Evolutionary conservation across 106 monocot species (phyloP).

Genomic region (Dactylorhiza incarnata): DNA sequence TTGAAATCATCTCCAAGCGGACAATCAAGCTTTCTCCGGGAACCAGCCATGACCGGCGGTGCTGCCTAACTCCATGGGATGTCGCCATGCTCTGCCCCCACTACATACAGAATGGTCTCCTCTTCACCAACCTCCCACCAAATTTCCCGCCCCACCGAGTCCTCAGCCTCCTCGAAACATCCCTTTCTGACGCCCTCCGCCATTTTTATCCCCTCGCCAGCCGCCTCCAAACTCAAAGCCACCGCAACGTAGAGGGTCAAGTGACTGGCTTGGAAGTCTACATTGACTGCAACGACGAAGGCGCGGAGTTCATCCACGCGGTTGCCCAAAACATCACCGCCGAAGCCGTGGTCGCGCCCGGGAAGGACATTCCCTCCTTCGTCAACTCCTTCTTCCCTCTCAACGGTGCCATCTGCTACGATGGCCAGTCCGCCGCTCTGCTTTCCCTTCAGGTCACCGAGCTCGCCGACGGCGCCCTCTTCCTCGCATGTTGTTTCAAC

Average conservation of each 20-base stretch:
- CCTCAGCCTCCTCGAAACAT: constrained; percentile 29
- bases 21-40: no score
- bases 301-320: constrained; percentile 53
- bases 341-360: constrained; percentile 31
- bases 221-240: constrained; percentile 29
- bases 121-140: constrained; percentile 33
- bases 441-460: constrained; percentile 62
- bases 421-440: constrained; percentile 46
- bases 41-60: no score
- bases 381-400: constrained; percentile 41
- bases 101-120: constrained; percentile 75
- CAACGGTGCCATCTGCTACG: constrained; percentile 36
- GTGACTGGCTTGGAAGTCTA: constrained; percentile 18
- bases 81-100: constrained; percentile 27
- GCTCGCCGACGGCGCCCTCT: constrained; percentile 53
- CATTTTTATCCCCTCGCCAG: constrained; percentile 77
- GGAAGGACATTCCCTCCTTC: constrained; percentile 24
- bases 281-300: constrained; percentile 54
- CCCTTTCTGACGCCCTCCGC: constrained; percentile 41
- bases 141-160: constrained; percentile 5
- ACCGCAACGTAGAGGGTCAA: constrained; percentile 3
- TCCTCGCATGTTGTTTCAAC: constrained; percentile 59
- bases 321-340: constrained; percentile 24
- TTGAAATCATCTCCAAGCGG: no score
- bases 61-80: constrained; percentile 54